Base-by-base conservation (phyloP, 2,329 filamentous ascomycete genomes). In the Fusarium veterinarium region DNA sequence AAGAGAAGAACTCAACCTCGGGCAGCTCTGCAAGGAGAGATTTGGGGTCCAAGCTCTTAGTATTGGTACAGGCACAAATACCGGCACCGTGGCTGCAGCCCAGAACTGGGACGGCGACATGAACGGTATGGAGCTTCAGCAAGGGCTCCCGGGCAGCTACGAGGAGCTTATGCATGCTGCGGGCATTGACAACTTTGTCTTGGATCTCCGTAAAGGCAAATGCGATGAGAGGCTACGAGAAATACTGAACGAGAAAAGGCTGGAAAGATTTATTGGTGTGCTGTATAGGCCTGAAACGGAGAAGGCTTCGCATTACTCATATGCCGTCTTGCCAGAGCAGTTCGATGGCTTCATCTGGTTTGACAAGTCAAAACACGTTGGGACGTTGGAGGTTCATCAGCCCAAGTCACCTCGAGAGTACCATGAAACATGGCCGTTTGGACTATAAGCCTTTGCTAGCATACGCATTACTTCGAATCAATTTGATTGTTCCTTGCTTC, bases 301-400 rank as follows among this genome's bases (percentile, higher is more conserved):
- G 23, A 71, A 62, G 58, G 61, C 51, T n/a, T 73, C 61, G 4
- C 71, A 73, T 55, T 73, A 73, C 41, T 71, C 66, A 14, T 55
- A 66, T 40, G 66, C 71, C 6, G 35, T 63, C 23, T 38, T 67
- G 25, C 66, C 58, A 16, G 66, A 64, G 11, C 70, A 73, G 41
- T 73, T 71, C 48, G 70, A 73, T 64, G 58, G 61, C 16, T 73
- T 55, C 17, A 55, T 73, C 31, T 73, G 66, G 58, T 73, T 74
- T 60, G 67, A 74, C 20, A 14, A 73, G 62, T 74, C 71, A 25
- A 60, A 41, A 19, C 71, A 64, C 40, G 62, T 68, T 41, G 58
- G 55, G 9, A 61, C 58, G 17, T 58, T 64, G 41, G 71, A 71
- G 46, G 62, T 71, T 45, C 70, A 70, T 49, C 61, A 73, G 12